Evolutionary conservation across 2,329 filamentous ascomycete genomes (phyloP).

Genomic region (Ascochyta koolunga): DNA sequence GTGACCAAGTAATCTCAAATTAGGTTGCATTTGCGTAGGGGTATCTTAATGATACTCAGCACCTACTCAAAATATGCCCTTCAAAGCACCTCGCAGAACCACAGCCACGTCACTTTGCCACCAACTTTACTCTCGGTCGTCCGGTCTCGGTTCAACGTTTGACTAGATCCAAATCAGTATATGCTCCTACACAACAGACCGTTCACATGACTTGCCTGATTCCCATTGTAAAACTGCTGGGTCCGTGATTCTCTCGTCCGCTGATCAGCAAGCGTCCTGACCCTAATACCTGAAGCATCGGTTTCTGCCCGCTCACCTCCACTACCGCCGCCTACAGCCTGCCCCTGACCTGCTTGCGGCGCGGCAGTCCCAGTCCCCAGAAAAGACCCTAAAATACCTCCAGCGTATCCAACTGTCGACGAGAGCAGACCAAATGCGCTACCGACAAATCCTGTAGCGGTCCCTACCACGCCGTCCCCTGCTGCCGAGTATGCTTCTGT

Average conservation of each 20-base stretch:
- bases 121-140: not conserved
- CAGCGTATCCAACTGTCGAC: conserved; percentile 42
- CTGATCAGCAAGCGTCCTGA: conserved; percentile 55
- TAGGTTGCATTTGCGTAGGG: not conserved
- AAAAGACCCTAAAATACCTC: conserved; percentile 40
- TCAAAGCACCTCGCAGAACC: not conserved
- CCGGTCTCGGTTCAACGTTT: conserved; percentile 9
- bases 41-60: not conserved
- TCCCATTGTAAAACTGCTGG: conserved; percentile 87
- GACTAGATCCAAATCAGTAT: conserved; percentile 1
- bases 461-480: conserved; percentile 38
- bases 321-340: conserved; percentile 17
- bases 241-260: conserved; percentile 56
- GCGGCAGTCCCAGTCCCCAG: conserved; percentile 27
- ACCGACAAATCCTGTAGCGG: conserved; percentile 40
- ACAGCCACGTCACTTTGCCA: not conserved
- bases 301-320: conserved; percentile 14
- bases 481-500: conserved; percentile 62
- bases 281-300: conserved; percentile 43
- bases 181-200: not conserved
- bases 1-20: not conserved
- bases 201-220: conserved; percentile 67
- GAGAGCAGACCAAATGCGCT: conserved; percentile 44
- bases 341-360: conserved; percentile 13
- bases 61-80: not conserved